A percentile compares a stretch with the other conserved stretches of the same genome.
phyloP scores from a whole-genome alignment of 306 rosid species.

The Cajanus cajan region DNA sequence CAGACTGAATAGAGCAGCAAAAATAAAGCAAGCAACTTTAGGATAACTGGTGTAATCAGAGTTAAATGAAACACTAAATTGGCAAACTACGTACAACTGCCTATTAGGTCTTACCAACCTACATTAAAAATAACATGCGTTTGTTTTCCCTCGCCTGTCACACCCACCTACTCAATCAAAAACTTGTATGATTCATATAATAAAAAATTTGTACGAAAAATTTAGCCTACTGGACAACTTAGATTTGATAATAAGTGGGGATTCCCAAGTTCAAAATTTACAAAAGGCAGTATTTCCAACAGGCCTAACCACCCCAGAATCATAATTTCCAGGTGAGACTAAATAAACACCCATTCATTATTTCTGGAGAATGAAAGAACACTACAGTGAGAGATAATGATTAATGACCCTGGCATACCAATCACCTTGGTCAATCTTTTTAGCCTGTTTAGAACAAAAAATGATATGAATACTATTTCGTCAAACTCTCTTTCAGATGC shows the following conservation, averaged over 20 bases:
- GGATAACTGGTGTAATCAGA: neutral
- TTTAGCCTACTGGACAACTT: neutral
- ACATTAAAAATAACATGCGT: neutral
- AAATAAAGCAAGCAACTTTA: neutral
- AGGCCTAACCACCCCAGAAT: neutral
- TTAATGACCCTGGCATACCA: neutral
- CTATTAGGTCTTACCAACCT: neutral
- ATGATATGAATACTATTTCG: neutral
- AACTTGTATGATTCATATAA: neutral
- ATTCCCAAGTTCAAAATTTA: neutral
- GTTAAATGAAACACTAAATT: neutral
- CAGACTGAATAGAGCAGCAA: neutral
- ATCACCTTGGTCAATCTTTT: neutral
- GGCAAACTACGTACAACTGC: neutral
- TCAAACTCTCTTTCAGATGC: neutral
- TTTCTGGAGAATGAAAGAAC: neutral
- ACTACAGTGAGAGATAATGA: conserved; percentile 1
- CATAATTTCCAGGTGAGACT: neutral
- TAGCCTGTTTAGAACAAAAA: neutral
- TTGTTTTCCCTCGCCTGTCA: neutral
- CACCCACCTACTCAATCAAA: neutral
- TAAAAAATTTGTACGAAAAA: neutral
- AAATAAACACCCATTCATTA: neutral
- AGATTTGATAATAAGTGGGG: neutral
- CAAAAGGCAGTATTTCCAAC: neutral